Percentiles rank a stretch among this genome's conserved stretches.
phyloP scores from a whole-genome alignment of 305 asterid species.

The Salvia sclarea region DNA sequence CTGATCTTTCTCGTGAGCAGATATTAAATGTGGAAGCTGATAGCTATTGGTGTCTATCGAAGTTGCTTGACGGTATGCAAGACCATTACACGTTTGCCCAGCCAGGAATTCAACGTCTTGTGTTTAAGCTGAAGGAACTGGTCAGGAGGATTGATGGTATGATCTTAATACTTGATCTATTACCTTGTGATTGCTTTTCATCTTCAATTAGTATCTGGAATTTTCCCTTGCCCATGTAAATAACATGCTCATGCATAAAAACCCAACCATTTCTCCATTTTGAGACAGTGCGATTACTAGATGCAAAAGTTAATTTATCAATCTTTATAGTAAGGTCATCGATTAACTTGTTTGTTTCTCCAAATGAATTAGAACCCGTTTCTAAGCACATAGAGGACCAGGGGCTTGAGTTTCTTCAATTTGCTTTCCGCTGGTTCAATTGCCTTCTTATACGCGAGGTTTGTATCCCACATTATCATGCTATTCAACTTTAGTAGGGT shows the following conservation, averaged over 20 bases:
- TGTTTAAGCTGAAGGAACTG: constrained; percentile 93
- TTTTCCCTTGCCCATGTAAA: not conserved
- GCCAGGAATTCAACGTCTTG: constrained; percentile 97
- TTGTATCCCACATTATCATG: constrained; percentile 22
- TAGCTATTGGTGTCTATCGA: constrained; percentile 95
- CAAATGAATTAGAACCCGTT: constrained; percentile 65
- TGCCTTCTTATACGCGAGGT: constrained; percentile 98
- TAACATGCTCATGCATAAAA: not conserved
- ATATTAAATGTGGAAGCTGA: constrained; percentile 88
- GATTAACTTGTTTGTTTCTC: constrained; percentile 20
- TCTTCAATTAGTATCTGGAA: not conserved
- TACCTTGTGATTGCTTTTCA: not conserved
- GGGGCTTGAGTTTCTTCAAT: constrained; percentile 98
- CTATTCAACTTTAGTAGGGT: not conserved
- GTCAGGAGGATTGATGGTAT: constrained; percentile 95
- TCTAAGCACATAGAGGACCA: constrained; percentile 89
- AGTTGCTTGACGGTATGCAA: constrained; percentile 98
- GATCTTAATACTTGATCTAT: constrained; percentile 17
- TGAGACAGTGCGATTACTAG: not conserved
- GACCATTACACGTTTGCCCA: constrained; percentile 99
- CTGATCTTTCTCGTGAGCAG: constrained; percentile 67
- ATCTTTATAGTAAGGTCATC: not conserved
- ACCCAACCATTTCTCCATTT: not conserved
- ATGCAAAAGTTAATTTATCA: not conserved
- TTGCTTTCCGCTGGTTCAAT: constrained; percentile 99